Conservation (phyloP, 305 asterid species). For the Fraxinus xanthoxyloides region DNA sequence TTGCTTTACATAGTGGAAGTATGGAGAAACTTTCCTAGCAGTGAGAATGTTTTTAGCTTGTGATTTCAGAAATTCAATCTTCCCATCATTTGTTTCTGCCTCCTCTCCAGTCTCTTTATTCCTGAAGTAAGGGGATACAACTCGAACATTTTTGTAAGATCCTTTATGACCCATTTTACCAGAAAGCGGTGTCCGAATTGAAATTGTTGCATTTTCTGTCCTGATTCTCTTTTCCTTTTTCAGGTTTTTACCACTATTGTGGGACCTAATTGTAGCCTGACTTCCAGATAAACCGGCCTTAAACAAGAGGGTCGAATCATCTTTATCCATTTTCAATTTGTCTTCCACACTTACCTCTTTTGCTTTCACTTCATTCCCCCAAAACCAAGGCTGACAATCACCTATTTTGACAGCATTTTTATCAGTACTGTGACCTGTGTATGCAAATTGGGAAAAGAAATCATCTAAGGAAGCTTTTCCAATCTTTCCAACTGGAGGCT, state of each 20-base stretch:
- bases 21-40: slow-evolving; percentile 33
- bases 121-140: not conserved
- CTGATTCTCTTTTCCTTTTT: not conserved
- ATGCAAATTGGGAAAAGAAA: slow-evolving; percentile 34
- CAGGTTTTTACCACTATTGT: slow-evolving; percentile 3
- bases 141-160: not conserved
- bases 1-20: slow-evolving; percentile 19
- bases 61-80: not conserved
- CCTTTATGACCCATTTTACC: slow-evolving; percentile 5
- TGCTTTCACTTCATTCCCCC: slow-evolving; percentile 13
- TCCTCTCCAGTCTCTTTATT: not conserved
- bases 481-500: not conserved
- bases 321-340: not conserved
- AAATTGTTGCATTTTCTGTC: not conserved
- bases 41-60: not conserved
- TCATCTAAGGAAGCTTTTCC: slow-evolving; percentile 33
- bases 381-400: not conserved
- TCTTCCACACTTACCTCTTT: slow-evolving; percentile 7
- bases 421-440: slow-evolving; percentile 31
- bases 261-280: not conserved
- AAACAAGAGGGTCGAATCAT: not conserved
- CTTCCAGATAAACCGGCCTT: slow-evolving; percentile 10
- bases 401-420: slow-evolving; percentile 9
- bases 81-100: no score
- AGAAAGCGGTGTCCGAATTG: not conserved